A percentile compares a stretch with the other conserved stretches of the same genome.
phyloP scores from a whole-genome alignment of 805 yeast species.

The Kazachstania africana region DNA sequence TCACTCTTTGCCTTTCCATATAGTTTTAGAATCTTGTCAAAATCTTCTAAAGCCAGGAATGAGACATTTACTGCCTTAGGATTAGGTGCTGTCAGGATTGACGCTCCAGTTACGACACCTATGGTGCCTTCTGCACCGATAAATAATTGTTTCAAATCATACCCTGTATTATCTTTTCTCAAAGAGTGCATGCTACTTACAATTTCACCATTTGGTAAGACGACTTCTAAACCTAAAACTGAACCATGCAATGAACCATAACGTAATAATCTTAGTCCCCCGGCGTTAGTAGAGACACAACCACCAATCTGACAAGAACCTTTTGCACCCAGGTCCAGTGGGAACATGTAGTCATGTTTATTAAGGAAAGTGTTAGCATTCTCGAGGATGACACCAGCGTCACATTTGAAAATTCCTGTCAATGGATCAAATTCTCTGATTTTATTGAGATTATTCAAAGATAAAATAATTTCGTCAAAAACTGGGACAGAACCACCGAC shows the following conservation, averaged over 20 bases:
- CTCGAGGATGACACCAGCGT: conserved; percentile 85
- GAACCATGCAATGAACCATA: conserved; percentile 91
- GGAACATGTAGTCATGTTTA: conserved; percentile 82
- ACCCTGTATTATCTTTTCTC: conserved; percentile 92
- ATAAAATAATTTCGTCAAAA: conserved; percentile 77
- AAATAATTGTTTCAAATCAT: conserved; percentile 81
- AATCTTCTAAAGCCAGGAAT: conserved; percentile 68
- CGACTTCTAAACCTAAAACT: conserved; percentile 84
- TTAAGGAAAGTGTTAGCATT: conserved; percentile 67
- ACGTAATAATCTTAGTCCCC: conserved; percentile 77
- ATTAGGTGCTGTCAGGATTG: conserved; percentile 80
- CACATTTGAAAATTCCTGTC: conserved; percentile 78
- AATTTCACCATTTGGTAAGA: conserved; percentile 80
- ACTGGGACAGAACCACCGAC: conserved; percentile 93
- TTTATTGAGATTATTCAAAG: conserved; percentile 59
- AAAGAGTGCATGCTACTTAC: conserved; percentile 71
- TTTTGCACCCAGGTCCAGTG: conserved; percentile 89
- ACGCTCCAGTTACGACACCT: conserved; percentile 83
- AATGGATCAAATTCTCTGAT: conserved; percentile 71
- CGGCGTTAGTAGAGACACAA: conserved; percentile 90
- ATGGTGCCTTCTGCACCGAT: conserved; percentile 92
- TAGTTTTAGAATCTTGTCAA: conserved; percentile 73
- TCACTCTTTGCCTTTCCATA: conserved; percentile 70
- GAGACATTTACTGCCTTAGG: conserved; percentile 83
- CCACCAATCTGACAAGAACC: conserved; percentile 97